Evolutionary conservation across 257 asterid species (phyloP), one percentile per base, ranked within the genome.

Genomic region (Gentiana macrophylla): DNA sequence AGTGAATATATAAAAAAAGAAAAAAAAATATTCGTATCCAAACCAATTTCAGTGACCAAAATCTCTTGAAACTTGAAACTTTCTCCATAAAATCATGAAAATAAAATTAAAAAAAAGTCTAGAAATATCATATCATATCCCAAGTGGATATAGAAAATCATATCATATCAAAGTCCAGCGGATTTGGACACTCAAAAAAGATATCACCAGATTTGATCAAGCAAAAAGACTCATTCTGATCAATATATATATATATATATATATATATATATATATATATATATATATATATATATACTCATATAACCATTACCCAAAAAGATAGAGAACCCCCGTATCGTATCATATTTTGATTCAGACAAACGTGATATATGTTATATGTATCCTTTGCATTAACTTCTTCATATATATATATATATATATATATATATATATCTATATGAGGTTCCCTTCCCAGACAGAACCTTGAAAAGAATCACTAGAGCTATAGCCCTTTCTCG

Each of bases 171-270:
- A 57, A 50, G 43, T 50, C 71, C 62, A 57, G 54, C 68, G 61
- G 64, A 57, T 53, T 62, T 56, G 54, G 59, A 57, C 62, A 57
- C 68, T 43, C 45, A 57, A 69, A 47, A 58, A 43, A 69, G 69
- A 69, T 69, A 62, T 69, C 45, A 59, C 65, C 65, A 69, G 69
- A 69, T 69, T 69, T 69, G 65, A 59, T 62, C 57, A 62, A 57
- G 2, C 8, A 61, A 69, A 69, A 24, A 24, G 24, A 24, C 24
- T 24, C 24, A 24, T 24, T 24, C 24, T 56, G 50, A 52, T 63
- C 69, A 35, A 4, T 38, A 5, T 62, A 49, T 10, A 62, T 49
- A 52, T 50, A 49, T 56, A 48, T 49, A 52, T 50, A 49, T 56
- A 48, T 49, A 52, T 50, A 49, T 56, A 48, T 49, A 52, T 50